These are phyloP conservation scores for Cercospora canescens DNA, from an alignment of 2,329 filamentous ascomycete species.

Conservation along the genomic window DNA sequence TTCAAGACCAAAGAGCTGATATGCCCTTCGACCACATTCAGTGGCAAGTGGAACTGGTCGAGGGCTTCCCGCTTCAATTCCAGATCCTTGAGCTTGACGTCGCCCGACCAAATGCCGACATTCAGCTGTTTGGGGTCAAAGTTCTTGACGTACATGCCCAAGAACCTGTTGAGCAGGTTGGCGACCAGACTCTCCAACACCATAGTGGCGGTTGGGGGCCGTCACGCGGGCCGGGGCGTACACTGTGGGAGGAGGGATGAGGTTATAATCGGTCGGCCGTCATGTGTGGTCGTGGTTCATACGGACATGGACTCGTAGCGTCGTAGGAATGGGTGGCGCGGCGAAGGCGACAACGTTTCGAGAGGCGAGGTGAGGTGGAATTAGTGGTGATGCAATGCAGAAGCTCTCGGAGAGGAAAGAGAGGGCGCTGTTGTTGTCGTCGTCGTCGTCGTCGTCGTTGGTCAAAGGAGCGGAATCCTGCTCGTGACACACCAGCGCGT, in stretches of 20 bases:
- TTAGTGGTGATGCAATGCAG: slow-evolving; percentile 3
- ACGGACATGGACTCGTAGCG: not conserved
- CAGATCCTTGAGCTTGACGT: slow-evolving; percentile 91
- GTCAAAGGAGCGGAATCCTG: slow-evolving; percentile 5
- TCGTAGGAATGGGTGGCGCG: not conserved
- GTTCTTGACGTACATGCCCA: slow-evolving; percentile 99
- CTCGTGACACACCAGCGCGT: not conserved
- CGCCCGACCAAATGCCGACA: slow-evolving; percentile 97
- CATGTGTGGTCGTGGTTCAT: slow-evolving; percentile 2
- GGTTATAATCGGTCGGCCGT: not conserved
- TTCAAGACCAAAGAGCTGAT: slow-evolving; percentile 86
- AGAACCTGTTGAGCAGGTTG: slow-evolving; percentile 95
- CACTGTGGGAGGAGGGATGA: not conserved
- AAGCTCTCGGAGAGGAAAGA: not conserved
- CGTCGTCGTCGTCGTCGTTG: not conserved
- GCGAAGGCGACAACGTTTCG: not conserved
- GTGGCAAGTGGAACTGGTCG: slow-evolving; percentile 91
- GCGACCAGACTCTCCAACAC: slow-evolving; percentile 89
- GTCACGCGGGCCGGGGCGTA: slow-evolving; percentile 68
- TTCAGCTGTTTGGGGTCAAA: slow-evolving; percentile 98
- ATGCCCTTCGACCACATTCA: slow-evolving; percentile 96
- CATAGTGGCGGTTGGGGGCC: slow-evolving; percentile 69
- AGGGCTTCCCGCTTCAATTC: slow-evolving; percentile 92
- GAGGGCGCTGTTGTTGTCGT: not conserved
- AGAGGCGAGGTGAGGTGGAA: not conserved